These are phyloP conservation scores for Curvularia sp. DNA, from an alignment of 2,329 filamentous ascomycete genomes.

Conservation along the genomic window DNA sequence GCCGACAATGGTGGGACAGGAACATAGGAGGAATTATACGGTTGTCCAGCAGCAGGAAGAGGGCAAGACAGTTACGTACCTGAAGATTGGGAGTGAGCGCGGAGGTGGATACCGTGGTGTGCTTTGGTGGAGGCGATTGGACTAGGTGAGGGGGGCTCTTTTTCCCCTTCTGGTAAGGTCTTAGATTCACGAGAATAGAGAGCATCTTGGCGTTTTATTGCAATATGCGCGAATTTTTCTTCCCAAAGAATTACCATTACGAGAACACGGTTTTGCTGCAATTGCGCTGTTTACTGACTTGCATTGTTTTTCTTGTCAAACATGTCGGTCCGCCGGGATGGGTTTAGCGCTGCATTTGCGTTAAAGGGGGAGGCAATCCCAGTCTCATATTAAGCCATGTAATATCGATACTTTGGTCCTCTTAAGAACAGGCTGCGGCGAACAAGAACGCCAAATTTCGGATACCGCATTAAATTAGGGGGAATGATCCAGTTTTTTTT, in stretches of 20 bases:
- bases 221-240: background rate
- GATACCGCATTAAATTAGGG: background rate
- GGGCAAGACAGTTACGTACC: constrained; percentile 12
- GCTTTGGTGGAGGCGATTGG: constrained; percentile 36
- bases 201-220: background rate
- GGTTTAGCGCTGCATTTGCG: background rate
- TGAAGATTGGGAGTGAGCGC: constrained; percentile 36
- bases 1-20: constrained; percentile 32
- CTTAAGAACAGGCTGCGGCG: background rate
- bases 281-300: background rate
- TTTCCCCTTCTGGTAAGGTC: background rate
- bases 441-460: background rate
- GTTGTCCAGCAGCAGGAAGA: constrained; percentile 26
- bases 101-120: constrained; percentile 31
- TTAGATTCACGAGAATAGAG: background rate
- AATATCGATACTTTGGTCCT: background rate
- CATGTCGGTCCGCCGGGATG: background rate
- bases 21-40: constrained; percentile 35
- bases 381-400: background rate
- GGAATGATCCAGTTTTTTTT: background rate
- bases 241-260: background rate
- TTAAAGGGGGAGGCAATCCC: background rate
- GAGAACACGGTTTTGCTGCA: background rate
- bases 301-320: background rate
- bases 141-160: background rate